phyloP scores from a whole-genome alignment of 495 filamentous ascomycete species.

The Durotheca rogersii region DNA sequence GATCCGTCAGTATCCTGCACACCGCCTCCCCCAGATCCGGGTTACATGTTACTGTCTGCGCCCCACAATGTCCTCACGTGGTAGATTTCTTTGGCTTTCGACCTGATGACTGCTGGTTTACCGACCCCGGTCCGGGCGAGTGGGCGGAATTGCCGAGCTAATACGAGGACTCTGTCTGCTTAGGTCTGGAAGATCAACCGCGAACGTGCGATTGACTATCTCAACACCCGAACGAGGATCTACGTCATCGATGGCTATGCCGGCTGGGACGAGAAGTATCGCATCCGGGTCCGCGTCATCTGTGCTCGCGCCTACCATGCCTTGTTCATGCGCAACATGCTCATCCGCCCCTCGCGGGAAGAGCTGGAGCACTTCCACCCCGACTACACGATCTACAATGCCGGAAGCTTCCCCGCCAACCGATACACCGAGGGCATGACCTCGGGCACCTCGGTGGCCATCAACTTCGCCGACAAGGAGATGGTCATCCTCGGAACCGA shows the following conservation, averaged over 20 bases:
- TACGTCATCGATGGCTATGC: conserved; percentile 98
- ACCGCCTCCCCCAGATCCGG: conserved; percentile 36
- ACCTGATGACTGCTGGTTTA: background rate
- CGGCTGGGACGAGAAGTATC: conserved; percentile 98
- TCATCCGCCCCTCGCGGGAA: conserved; percentile 86
- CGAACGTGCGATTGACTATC: conserved; percentile 96
- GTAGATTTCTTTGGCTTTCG: conserved; percentile 13
- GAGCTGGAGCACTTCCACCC: conserved; percentile 97
- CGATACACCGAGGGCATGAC: conserved; percentile 98
- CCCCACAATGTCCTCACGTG: conserved; percentile 26
- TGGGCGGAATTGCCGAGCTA: too few species aligned
- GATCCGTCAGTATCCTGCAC: conserved; percentile 35
- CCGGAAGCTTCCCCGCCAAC: conserved; percentile 97
- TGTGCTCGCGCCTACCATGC: conserved; percentile 99
- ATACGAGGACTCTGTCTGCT: conserved; percentile 4
- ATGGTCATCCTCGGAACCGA: conserved; percentile 99
- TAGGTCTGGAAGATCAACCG: conserved; percentile 99
- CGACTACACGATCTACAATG: conserved; percentile 99
- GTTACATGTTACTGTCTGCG: conserved; percentile 17
- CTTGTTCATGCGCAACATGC: conserved; percentile 99
- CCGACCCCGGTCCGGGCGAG: too few species aligned
- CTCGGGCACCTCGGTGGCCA: conserved; percentile 76
- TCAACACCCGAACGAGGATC: conserved; percentile 98
- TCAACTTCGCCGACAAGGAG: conserved; percentile 80
- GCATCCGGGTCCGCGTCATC: conserved; percentile 95